Evolutionary conservation across 78 protist species (phyloP).

Genomic region (Dictyostelium brefeldianum): DNA sequence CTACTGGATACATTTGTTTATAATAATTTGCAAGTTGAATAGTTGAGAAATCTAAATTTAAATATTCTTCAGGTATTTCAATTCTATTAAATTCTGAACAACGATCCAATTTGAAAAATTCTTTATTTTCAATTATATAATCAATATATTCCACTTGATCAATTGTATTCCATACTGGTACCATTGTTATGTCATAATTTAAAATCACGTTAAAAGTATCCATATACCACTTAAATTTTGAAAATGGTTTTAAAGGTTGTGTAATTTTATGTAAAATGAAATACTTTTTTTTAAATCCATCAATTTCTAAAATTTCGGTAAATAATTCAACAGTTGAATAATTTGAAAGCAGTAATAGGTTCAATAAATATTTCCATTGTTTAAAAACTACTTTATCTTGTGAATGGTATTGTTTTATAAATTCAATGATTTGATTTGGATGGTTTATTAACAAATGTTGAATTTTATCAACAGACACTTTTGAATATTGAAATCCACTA

Average conservation of each 20-base stretch:
- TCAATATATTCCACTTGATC: not conserved
- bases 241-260: not conserved
- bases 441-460: too few species aligned
- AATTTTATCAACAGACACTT: not conserved
- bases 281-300: not conserved
- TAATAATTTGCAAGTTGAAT: too few species aligned
- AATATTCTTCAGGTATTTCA: too few species aligned
- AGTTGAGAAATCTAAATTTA: not conserved
- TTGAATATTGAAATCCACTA: too few species aligned
- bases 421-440: not conserved
- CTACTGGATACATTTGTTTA: too few species aligned
- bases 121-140: not conserved
- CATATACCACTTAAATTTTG: not conserved
- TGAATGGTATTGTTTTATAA: not conserved
- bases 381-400: not conserved
- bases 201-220: not conserved
- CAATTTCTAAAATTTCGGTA: too few species aligned
- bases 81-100: too few species aligned
- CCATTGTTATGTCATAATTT: too few species aligned
- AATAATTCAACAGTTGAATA: not conserved
- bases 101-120: too few species aligned
- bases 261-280: not conserved
- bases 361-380: not conserved
- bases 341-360: not conserved
- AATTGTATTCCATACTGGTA: too few species aligned